phyloP scores from a whole-genome alignment of 2,329 filamentous ascomycete species.

The Colletotrichum gloeosporioides region DNA sequence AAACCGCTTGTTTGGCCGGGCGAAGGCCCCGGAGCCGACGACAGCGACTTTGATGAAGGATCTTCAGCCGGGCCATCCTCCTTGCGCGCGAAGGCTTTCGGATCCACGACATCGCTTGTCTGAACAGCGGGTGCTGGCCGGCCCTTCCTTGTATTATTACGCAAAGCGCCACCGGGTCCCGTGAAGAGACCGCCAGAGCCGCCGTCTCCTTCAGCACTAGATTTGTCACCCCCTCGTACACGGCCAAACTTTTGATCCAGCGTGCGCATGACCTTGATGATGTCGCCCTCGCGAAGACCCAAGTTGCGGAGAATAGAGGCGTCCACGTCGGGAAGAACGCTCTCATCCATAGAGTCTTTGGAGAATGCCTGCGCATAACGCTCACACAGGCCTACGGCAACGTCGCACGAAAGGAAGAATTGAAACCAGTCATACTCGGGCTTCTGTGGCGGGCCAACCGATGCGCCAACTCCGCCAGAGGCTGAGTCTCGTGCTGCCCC shows the following conservation, averaged over 20 bases:
- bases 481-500: constrained; percentile 32
- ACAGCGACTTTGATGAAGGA: constrained; percentile 14
- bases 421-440: constrained; percentile 98
- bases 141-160: constrained; percentile 94
- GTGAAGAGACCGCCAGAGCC: constrained; percentile 74
- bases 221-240: constrained; percentile 62
- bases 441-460: constrained; percentile 63
- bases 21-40: neutral
- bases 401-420: constrained; percentile 93
- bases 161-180: constrained; percentile 86
- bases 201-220: constrained; percentile 52
- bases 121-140: constrained; percentile 87
- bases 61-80: constrained; percentile 49
- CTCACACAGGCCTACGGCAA: constrained; percentile 91
- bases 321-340: constrained; percentile 88
- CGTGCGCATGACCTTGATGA: constrained; percentile 90
- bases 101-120: constrained; percentile 84
- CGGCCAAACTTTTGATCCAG: constrained; percentile 83
- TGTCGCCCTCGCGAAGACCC: constrained; percentile 95
- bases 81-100: constrained; percentile 80
- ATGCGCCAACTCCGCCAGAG: constrained; percentile 52
- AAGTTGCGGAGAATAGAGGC: constrained; percentile 82
- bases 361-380: constrained; percentile 89
- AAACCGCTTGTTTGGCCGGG: constrained; percentile 62
- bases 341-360: constrained; percentile 95